Base-by-base conservation (phyloP, 1,284 basidiomycete genomes). In the Sporisorium graminicola region DNA sequence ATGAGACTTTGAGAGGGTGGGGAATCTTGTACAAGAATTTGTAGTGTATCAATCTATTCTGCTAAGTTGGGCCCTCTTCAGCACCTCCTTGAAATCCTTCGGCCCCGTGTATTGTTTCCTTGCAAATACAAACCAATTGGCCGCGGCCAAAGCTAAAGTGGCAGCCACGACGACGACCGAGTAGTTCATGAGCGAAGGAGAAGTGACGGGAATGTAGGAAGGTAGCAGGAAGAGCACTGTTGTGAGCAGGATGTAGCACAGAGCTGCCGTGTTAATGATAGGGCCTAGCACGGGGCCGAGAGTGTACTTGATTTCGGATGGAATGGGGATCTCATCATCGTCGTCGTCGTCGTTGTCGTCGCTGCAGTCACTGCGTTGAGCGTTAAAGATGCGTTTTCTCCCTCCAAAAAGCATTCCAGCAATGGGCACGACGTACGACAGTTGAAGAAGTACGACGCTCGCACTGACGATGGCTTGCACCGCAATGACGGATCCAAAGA, bases 191-290 rank as follows among this genome's bases (percentile, higher is more conserved):
- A 50, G n/a, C 10, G 57, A 54, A 13, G 61, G 69, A n/a, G 60
- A 64, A 3, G 59, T 61, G 24, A 76, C 69, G 16, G 74, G 74
- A 12, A 67, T 55, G 22, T 61, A 59, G 2, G 50, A 50, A 2
- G 74, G 74, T 33, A 76, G 52, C 13, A 76, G 52, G 54, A 76
- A 76, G 10, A 76, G 51, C 20, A 76, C 74, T 2, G 65, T 72
- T 1, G 74, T 76, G 12, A 76, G n/a, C 1, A 27, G 24, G 42
- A 76, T 73, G 61, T 76, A 76, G 53, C 52, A 49, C 4, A 72
- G 58, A 9, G 74, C 69, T 0, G 55, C 53, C 5, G 64, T 50
- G 44, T 76, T 76, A 51, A 76, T 37, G 35, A 62, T 29, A 6
- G 74, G 74, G 2, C 74, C 74, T 16, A 33, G 31, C 13, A 65